Percentiles rank a stretch among this genome's conserved stretches.
These are phyloP conservation scores for Pythium plurisporium DNA, from an alignment of 352 stramenopile genomes.

Conservation along the genomic window DNA sequence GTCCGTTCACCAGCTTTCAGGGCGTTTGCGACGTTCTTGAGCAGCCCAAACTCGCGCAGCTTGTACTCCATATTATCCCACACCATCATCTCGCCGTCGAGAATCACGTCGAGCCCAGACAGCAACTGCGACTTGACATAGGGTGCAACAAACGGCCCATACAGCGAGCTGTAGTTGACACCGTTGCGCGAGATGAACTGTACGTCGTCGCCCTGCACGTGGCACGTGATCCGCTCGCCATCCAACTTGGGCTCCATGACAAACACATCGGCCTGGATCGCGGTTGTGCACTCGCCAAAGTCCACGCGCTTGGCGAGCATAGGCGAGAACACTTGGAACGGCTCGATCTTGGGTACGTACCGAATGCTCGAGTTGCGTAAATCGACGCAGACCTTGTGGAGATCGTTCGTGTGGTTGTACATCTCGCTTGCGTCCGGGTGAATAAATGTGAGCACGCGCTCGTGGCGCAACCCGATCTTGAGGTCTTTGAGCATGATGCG, in stretches of 20 bases:
- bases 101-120: constrained; percentile 58
- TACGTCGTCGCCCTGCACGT: constrained; percentile 51
- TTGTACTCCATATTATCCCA: constrained; percentile 81
- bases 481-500: constrained; percentile 83
- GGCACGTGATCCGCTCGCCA: constrained; percentile 79
- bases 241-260: constrained; percentile 85
- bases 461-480: constrained; percentile 79
- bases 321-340: constrained; percentile 81
- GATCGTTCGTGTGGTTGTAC: constrained; percentile 86
- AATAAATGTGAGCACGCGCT: constrained; percentile 74
- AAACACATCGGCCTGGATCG: constrained; percentile 66
- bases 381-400: constrained; percentile 68
- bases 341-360: constrained; percentile 74
- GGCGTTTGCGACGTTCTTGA: constrained; percentile 77
- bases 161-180: constrained; percentile 77
- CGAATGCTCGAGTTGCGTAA: constrained; percentile 74
- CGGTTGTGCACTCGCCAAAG: constrained; percentile 76
- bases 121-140: constrained; percentile 62
- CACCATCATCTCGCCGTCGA: constrained; percentile 88
- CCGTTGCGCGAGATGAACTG: constrained; percentile 86
- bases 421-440: constrained; percentile 81
- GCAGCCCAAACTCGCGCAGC: constrained; percentile 69
- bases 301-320: constrained; percentile 85
- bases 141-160: constrained; percentile 52
- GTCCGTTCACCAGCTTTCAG: constrained; percentile 44